Base-by-base conservation (phyloP, 2,329 filamentous ascomycete genomes). In the Penicillium polonicum region DNA sequence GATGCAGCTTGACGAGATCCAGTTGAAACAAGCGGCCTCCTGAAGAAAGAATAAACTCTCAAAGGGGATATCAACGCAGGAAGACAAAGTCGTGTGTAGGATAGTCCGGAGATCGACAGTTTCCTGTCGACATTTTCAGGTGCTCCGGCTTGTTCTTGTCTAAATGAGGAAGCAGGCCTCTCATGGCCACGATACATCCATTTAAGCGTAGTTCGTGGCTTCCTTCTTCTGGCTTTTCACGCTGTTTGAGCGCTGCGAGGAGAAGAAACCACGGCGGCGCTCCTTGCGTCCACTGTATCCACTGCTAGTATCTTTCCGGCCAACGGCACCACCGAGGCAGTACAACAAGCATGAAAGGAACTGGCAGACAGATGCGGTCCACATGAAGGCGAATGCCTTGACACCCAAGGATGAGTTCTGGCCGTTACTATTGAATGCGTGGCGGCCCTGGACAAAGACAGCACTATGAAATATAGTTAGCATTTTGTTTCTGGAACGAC, bases 361-460 rank as follows among this genome's bases (percentile, higher is more conserved):
- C 66, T 82, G 81, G 66, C 78, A 81, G 25, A 77, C 81, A 27
- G 82, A 75, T 2, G 84, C 76, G 2, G 82, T 80, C 85, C 85
- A 88, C 70, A 85, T 83, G 72, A 87, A 87, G 23, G 74, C 85
- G 68, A 83, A 84, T 25, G 83, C 80, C 67, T 86, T 84, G 50
- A 74, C 70, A 45, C 85, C 85, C 41, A 87, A 73, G n/a, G 68
- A 68, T 23, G 85, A 77, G 21, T 66, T 61, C 52, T 82, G 78
- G 55, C 78, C 78, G 62, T 79, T 79, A 56, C 65, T 65, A 45
- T 76, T 79, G 77, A 87, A 87, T 43, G 75, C 74, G 65, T 85
- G 69, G 61, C 85, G 84, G 35, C 80, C 85, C 63, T 82, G 74
- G 55, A 87, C 81, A 58, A 79, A 83, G 73, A 83, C 85, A 43